A percentile compares a stretch with the other conserved stretches of the same genome.
These are phyloP conservation scores for Beauveria rudraprayagi DNA, from an alignment of 2,329 filamentous ascomycete genomes.

Conservation along the genomic window DNA sequence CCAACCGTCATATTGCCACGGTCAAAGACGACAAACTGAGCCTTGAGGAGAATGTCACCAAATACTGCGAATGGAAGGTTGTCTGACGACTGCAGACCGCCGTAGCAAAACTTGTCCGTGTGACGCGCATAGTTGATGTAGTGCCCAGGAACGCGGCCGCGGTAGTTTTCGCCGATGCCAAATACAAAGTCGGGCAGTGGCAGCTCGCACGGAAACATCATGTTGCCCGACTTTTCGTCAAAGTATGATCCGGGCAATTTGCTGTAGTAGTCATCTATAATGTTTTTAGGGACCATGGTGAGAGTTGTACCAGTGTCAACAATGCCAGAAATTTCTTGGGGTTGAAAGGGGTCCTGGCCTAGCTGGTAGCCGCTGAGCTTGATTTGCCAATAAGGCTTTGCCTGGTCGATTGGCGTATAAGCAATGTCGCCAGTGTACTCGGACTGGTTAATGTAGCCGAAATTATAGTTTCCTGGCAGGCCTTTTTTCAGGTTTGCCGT, in stretches of 20 bases:
- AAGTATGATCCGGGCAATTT: constrained; percentile 44
- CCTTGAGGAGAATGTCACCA: constrained; percentile 34
- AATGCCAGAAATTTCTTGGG: constrained; percentile 42
- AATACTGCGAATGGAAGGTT: constrained; percentile 31
- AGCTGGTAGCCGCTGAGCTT: constrained; percentile 47
- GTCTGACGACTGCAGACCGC: constrained; percentile 30
- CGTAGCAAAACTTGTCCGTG: constrained; percentile 24
- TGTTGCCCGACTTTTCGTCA: constrained; percentile 41
- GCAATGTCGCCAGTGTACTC: constrained; percentile 50
- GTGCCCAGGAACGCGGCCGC: constrained; percentile 26
- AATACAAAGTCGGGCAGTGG: constrained; percentile 37
- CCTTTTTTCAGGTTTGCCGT: constrained; percentile 28
- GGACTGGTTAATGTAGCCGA: constrained; percentile 43
- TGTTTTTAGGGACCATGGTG: constrained; percentile 45
- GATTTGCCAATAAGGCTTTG: constrained; percentile 56
- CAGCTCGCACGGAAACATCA: constrained; percentile 48
- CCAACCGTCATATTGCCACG: constrained; percentile 24
- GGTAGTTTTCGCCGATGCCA: constrained; percentile 23
- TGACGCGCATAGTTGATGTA: constrained; percentile 31
- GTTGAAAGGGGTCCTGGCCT: constrained; percentile 25
- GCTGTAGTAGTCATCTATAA: constrained; percentile 53
- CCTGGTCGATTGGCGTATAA: constrained; percentile 44
- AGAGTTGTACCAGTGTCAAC: constrained; percentile 66
- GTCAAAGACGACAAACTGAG: constrained; percentile 37
- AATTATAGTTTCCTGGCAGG: constrained; percentile 30